Evolutionary conservation across 768 basidiomycete species (phyloP).

Genomic region (Pleurotus cornucopiae): DNA sequence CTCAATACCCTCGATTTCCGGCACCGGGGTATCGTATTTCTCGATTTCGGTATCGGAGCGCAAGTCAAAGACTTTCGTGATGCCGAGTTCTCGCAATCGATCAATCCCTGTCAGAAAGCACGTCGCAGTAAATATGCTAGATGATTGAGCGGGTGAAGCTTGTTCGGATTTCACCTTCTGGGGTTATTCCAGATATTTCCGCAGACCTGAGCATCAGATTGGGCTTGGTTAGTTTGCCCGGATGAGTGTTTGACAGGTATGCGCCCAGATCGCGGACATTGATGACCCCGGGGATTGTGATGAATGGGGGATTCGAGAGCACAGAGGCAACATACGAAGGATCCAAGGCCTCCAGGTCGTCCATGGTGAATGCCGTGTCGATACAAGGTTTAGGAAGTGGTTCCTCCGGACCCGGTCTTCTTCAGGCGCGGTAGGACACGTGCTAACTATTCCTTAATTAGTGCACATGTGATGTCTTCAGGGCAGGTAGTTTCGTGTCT

Average conservation of each 20-base stretch:
- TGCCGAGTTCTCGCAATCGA: slow-evolving; percentile 54
- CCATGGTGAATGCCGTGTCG: slow-evolving; percentile 22
- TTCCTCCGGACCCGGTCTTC: background rate
- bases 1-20: slow-evolving; percentile 59
- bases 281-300: slow-evolving; percentile 65
- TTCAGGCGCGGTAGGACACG: background rate
- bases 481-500: slow-evolving; percentile 14
- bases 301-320: slow-evolving; percentile 69
- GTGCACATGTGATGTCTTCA: slow-evolving; percentile 3
- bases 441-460: no score
- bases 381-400: slow-evolving; percentile 11
- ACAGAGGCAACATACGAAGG: slow-evolving; percentile 57
- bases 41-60: slow-evolving; percentile 76
- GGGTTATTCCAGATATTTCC: slow-evolving; percentile 67
- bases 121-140: background rate
- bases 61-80: slow-evolving; percentile 70
- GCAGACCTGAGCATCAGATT: slow-evolving; percentile 62
- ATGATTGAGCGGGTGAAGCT: no score
- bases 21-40: slow-evolving; percentile 66
- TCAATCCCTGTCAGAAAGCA: slow-evolving; percentile 41
- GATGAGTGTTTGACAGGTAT: slow-evolving; percentile 43
- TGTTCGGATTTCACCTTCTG: slow-evolving; percentile 46
- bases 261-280: slow-evolving; percentile 73
- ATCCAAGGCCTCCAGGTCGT: slow-evolving; percentile 62
- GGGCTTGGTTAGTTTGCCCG: slow-evolving; percentile 53